Conservation (phyloP, 768 basidiomycete genomes). For the Leccinellum rugosiceps region DNA sequence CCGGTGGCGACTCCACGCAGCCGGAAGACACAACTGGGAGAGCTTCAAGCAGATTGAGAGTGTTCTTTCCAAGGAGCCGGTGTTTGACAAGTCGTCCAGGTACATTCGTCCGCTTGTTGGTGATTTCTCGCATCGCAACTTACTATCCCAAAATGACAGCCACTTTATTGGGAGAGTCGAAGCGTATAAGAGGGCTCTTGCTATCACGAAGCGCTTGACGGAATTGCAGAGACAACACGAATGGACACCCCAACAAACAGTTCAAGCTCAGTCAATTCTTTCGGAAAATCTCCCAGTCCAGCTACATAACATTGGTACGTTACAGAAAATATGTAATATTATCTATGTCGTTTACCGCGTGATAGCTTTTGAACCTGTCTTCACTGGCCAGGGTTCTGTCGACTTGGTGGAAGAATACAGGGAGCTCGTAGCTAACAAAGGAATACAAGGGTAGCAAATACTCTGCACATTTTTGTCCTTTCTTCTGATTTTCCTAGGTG, state of each 20-base stretch:
- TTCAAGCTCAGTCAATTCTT: conserved; percentile 43
- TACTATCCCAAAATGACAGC: conserved; percentile 29
- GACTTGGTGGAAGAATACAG: conserved; percentile 52
- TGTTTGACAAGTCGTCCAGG: conserved; percentile 60
- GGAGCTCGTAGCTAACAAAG: conserved; percentile 46
- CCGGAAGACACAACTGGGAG: conserved; percentile 49
- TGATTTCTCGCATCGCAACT: background rate
- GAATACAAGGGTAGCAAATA: conserved; percentile 48
- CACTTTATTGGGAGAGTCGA: conserved; percentile 59
- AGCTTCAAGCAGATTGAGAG: conserved; percentile 41
- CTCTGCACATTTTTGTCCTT: background rate
- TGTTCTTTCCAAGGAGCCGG: conserved; percentile 50
- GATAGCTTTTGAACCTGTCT: conserved; percentile 62
- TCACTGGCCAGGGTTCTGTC: conserved; percentile 57
- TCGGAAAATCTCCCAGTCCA: conserved; percentile 53
- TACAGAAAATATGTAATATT: conserved; percentile 20
- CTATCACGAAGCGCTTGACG: conserved; percentile 52
- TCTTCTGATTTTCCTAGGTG: conserved; percentile 35
- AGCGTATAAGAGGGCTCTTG: conserved; percentile 51
- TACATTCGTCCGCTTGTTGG: conserved; percentile 17
- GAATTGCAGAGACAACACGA: conserved; percentile 54
- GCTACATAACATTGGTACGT: conserved; percentile 36
- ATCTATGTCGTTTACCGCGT: conserved; percentile 10
- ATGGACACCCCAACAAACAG: conserved; percentile 51
- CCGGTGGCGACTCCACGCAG: conserved; percentile 30